phyloP scores from a whole-genome alignment of 108 stramenopile genomes.

The Chaetoceros muelleri region DNA sequence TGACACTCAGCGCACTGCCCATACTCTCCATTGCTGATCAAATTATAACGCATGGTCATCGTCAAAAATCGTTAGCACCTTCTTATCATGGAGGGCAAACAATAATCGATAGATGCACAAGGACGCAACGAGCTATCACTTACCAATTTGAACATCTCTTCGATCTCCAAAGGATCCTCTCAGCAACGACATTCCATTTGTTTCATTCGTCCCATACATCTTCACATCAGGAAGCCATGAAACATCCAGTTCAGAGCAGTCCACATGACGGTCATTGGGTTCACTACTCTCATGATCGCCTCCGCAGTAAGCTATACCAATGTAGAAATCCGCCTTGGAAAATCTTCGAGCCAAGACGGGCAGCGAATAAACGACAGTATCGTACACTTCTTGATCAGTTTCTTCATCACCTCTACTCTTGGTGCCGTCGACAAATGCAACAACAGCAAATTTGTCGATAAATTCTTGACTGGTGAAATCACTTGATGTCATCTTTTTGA shows the following conservation, averaged over 20 bases:
- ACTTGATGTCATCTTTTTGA: constrained; percentile 18
- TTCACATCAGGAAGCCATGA: constrained; percentile 30
- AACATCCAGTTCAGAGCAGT: constrained; percentile 26
- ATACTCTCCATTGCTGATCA: constrained; percentile 28
- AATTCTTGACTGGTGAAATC: constrained; percentile 13
- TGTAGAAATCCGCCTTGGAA: constrained; percentile 15
- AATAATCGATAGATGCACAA: background rate
- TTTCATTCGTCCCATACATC: constrained; percentile 17
- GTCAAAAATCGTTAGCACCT: too few species aligned
- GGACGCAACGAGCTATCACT: background rate
- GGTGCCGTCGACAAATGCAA: constrained; percentile 26
- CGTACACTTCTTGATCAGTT: constrained; percentile 15
- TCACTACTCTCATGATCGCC: constrained; percentile 7
- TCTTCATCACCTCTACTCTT: constrained; percentile 19
- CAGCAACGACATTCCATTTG: constrained; percentile 19
- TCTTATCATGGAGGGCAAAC: background rate
- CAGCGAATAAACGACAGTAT: constrained; percentile 18
- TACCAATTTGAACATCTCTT: constrained; percentile 33
- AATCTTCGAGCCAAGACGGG: constrained; percentile 26
- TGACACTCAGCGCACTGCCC: constrained; percentile 21
- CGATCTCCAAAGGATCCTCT: constrained; percentile 30
- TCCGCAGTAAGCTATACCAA: constrained; percentile 26
- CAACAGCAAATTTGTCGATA: constrained; percentile 14
- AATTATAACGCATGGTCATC: too few species aligned
- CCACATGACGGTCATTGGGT: constrained; percentile 13